These are phyloP conservation scores for Mycena albidolilacea DNA, from an alignment of 768 basidiomycete genomes.

Conservation along the genomic window DNA sequence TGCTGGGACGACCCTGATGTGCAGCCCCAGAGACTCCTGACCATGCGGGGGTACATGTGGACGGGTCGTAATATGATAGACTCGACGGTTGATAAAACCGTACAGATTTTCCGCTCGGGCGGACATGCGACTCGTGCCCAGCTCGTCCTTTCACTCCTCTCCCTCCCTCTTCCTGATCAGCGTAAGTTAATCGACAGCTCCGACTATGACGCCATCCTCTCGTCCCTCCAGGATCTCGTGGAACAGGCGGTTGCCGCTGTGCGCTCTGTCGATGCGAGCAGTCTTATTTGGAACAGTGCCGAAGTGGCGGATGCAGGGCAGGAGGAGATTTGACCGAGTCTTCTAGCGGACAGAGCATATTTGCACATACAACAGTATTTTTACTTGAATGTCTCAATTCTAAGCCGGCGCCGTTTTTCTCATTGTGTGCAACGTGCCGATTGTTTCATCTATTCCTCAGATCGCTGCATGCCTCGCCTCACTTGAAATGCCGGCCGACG, in stretches of 20 bases:
- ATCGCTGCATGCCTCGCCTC: too few species aligned
- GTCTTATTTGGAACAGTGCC: too few species aligned
- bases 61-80: too few species aligned
- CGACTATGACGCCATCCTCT: slow-evolving; percentile 15
- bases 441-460: too few species aligned
- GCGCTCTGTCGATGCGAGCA: too few species aligned
- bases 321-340: background rate
- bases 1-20: too few species aligned
- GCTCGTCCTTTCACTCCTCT: slow-evolving; percentile 8
- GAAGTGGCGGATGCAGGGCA: background rate
- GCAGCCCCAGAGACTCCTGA: too few species aligned
- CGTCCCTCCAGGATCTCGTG: slow-evolving; percentile 23
- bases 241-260: background rate
- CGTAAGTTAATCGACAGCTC: background rate
- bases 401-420: too few species aligned
- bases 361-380: background rate
- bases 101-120: slow-evolving; percentile 5
- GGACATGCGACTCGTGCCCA: slow-evolving; percentile 15
- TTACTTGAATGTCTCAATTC: too few species aligned
- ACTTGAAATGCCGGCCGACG: too few species aligned
- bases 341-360: background rate
- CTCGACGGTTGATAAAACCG: background rate
- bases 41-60: too few species aligned
- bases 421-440: too few species aligned
- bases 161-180: slow-evolving; percentile 15